A percentile compares a stretch with the other conserved stretches of the same genome.
phyloP scores from a whole-genome alignment of 176 grass and related monocot genomes.

The Melocanna baccifera region DNA sequence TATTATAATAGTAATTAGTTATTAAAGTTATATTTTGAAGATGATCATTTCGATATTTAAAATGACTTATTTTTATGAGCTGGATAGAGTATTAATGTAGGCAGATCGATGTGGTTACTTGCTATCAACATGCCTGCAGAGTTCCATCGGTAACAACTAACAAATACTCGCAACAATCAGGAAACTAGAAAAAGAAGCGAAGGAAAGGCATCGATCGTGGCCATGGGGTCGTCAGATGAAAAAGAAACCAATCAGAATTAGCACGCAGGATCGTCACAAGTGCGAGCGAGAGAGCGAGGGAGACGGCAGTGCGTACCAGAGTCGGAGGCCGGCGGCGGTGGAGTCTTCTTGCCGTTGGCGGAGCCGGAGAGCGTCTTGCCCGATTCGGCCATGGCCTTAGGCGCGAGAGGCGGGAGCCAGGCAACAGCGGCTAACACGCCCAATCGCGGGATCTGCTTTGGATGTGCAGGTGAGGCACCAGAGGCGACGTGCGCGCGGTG shows the following conservation, averaged over 20 bases:
- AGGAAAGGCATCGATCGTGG: not conserved
- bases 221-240: not conserved
- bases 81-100: not conserved
- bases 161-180: not conserved
- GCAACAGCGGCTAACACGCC: not conserved
- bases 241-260: not conserved
- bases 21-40: no score
- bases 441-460: not conserved
- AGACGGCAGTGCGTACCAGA: not conserved
- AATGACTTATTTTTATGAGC: no score
- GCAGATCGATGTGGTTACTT: not conserved
- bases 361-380: not conserved
- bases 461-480: not conserved
- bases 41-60: no score
- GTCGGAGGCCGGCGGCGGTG: slow-evolving; percentile 26
- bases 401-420: not conserved
- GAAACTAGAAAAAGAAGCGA: not conserved
- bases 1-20: no score
- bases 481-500: not conserved
- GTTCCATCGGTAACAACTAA: not conserved
- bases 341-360: not conserved
- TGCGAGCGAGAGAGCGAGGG: not conserved
- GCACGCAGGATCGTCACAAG: not conserved
- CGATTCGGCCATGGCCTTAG: slow-evolving; percentile 26
- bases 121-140: not conserved